Evolutionary conservation across 176 grass and related monocot species (phyloP), one percentile per base, ranked within the genome.

Genomic region (Stipa capillata): DNA sequence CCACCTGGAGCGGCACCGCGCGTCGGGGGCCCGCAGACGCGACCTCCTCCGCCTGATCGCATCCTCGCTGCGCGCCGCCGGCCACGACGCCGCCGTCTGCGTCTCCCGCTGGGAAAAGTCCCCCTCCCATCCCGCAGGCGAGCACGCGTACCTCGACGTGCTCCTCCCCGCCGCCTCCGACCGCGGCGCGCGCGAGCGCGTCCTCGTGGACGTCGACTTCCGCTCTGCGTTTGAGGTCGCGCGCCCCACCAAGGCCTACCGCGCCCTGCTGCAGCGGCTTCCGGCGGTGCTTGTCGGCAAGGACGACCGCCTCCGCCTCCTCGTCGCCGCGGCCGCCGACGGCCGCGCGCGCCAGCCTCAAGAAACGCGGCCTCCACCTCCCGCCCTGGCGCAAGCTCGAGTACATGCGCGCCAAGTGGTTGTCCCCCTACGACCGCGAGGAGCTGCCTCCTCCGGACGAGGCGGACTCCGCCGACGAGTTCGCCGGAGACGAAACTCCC

Each of bases 371-470:
- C 15, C 81, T 97, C 15, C 83, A 90, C 81, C 67, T 97, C 1
- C 88, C 90, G 13, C 93, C 93, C 4, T 97, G 93, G 93, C 72
- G 93, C 51, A 93, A 93, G 71, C 82, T 80, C 6, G 90, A 93
- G 81, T 97, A 97, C 83, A 97, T 97, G 87, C 80, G 88, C 39
- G 84, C 90, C 72, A 97, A 91, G 79, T 97, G 93, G 93, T n/a
- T n/a, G n/a, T 85, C 93, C 25, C 45, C 77, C 2, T 90, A 79
- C 63, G 72, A 88, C 12, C 88, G 90, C 7, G 74, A 67, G 41
- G 17, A 9, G 43, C 13, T 32, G 59, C 18, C 14, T 57, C 48
- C 80, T 1, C n/a, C n/a, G n/a, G 61, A 39, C 8, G 77, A 42
- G 10, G 53, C 80, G 9, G 53, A 55, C 6, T 48, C 18, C 61